Percentiles rank a stretch among this genome's conserved stretches.
phyloP scores from a whole-genome alignment of 345 rosid species.

The Sisymbrium altissimum region DNA sequence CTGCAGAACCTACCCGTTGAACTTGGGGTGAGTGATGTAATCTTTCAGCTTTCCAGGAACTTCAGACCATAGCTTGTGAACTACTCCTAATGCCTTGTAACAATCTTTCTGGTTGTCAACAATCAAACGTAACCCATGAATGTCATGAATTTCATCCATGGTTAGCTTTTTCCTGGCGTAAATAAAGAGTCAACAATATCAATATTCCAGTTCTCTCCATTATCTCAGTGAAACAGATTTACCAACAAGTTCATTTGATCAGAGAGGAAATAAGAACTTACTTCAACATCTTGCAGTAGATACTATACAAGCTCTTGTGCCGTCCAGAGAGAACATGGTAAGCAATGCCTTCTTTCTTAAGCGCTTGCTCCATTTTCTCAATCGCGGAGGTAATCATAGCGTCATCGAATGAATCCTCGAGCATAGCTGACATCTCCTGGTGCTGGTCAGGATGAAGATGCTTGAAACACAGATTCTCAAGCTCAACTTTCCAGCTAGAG shows the following conservation, averaged over 20 bases:
- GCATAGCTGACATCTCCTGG: conserved; percentile 57
- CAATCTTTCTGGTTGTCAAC: conserved; percentile 82
- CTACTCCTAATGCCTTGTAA: conserved; percentile 63
- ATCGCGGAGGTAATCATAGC: conserved; percentile 66
- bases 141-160: conserved; percentile 88
- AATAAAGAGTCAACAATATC: not conserved
- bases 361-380: conserved; percentile 62
- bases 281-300: conserved; percentile 87
- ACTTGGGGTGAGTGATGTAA: conserved; percentile 74
- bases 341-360: conserved; percentile 54
- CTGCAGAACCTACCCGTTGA: conserved; percentile 62
- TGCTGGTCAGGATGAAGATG: conserved; percentile 85
- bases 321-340: conserved; percentile 68
- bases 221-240: not conserved
- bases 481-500: conserved; percentile 81
- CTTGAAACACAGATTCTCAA: conserved; percentile 87
- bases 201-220: not conserved
- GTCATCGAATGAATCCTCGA: conserved; percentile 65
- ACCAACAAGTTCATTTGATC: not conserved
- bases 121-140: conserved; percentile 84
- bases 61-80: conserved; percentile 80
- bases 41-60: conserved; percentile 87
- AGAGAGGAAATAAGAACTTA: conserved; percentile 39
- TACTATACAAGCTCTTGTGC: conserved; percentile 92
- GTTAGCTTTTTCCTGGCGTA: conserved; percentile 72